These are phyloP conservation scores for Alternaria sp. DNA, from an alignment of 2,329 filamentous ascomycete genomes.

Conservation along the genomic window DNA sequence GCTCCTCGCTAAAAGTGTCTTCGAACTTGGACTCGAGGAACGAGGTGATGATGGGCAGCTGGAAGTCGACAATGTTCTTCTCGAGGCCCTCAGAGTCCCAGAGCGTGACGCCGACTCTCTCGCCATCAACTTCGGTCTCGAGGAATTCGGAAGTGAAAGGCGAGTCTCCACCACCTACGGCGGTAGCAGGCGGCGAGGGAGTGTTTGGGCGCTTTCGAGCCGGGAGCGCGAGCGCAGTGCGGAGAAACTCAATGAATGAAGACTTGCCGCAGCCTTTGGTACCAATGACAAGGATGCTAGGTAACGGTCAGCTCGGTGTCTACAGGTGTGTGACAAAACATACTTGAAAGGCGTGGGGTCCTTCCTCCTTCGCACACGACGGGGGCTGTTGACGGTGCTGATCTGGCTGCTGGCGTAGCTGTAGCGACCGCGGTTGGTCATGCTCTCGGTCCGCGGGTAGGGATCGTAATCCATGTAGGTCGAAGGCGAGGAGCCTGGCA, in stretches of 20 bases:
- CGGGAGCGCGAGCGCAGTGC: slow-evolving; percentile 83
- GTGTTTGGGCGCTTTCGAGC: slow-evolving; percentile 70
- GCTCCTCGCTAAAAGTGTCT: slow-evolving; percentile 95
- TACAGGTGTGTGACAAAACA: slow-evolving; percentile 52
- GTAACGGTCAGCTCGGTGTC: slow-evolving; percentile 17
- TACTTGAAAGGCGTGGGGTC: slow-evolving; percentile 99
- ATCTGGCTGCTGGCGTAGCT: slow-evolving; percentile 93
- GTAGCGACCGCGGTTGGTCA: slow-evolving; percentile 94
- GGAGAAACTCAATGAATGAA: slow-evolving; percentile 94
- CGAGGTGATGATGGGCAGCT: slow-evolving; percentile 86
- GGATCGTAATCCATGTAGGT: slow-evolving; percentile 70
- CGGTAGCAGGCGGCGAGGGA: slow-evolving; percentile 52
- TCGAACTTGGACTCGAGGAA: slow-evolving; percentile 99
- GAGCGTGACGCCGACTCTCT: slow-evolving; percentile 88
- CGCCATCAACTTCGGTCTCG: slow-evolving; percentile 91
- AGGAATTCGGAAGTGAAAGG: slow-evolving; percentile 85
- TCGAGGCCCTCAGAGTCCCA: slow-evolving; percentile 98
- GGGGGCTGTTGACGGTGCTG: slow-evolving; percentile 90
- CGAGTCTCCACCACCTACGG: slow-evolving; percentile 53
- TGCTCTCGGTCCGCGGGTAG: slow-evolving; percentile 86
- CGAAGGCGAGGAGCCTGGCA: slow-evolving; percentile 53
- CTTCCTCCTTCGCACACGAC: slow-evolving; percentile 90
- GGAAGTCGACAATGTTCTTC: slow-evolving; percentile 92
- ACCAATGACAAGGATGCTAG: slow-evolving; percentile 87
- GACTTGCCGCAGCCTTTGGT: slow-evolving; percentile 90